Conservation (phyloP, 257 asterid species). For the Leptodermis oblonga region DNA sequence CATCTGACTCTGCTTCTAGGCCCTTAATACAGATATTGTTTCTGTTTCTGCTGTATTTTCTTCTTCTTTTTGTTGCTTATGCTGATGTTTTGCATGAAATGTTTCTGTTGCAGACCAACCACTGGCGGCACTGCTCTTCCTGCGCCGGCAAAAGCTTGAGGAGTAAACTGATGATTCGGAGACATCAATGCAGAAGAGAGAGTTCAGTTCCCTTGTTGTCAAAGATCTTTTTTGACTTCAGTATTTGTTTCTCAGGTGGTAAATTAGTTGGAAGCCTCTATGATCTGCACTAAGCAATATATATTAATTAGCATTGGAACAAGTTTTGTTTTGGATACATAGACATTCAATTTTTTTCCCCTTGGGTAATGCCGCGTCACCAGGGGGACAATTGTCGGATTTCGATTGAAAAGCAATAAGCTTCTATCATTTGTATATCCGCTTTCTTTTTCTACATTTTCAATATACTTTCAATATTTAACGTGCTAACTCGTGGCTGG, state of each 20-base stretch:
- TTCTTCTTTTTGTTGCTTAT: neutral
- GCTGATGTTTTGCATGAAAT: neutral
- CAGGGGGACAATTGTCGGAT: neutral
- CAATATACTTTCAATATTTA: too few species aligned
- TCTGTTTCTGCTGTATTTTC: neutral
- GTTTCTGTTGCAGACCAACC: conserved; percentile 61
- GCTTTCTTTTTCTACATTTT: too few species aligned
- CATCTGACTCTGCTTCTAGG: neutral
- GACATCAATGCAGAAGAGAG: neutral
- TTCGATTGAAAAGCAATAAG: neutral
- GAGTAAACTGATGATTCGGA: neutral
- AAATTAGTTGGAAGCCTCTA: neutral
- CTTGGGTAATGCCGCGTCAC: neutral
- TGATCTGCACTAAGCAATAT: neutral
- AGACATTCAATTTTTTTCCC: neutral
- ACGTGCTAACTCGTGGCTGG: too few species aligned
- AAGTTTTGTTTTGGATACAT: neutral
- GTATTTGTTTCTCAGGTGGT: too few species aligned
- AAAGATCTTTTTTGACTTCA: neutral
- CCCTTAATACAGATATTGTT: too few species aligned
- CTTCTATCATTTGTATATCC: neutral
- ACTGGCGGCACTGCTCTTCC: conserved; percentile 70
- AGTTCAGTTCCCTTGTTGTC: neutral
- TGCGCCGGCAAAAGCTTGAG: conserved; percentile 17
- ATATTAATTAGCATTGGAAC: neutral